Evolutionary conservation across 2,329 filamentous ascomycete species (phyloP), one percentile per base, ranked within the genome.

Genomic region (Colletotrichum melonis): DNA sequence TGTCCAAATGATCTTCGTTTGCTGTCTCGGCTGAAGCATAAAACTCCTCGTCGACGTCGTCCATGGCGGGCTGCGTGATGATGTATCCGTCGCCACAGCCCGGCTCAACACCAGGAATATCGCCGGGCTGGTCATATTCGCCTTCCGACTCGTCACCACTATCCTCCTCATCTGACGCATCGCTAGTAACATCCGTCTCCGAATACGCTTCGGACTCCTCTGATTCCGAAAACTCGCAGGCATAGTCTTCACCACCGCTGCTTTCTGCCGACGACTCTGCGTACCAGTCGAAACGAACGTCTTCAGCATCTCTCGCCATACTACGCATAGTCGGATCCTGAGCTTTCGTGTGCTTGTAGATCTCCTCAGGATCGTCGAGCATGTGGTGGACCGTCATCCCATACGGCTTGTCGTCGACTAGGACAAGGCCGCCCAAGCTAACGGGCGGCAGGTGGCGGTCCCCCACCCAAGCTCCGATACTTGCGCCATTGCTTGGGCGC

Each of bases 361-460:
- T 77, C 78, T 26, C 82, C 4, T 89, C 89, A 1, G 89, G 90
- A 70, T 92, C 89, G 85, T 98, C 96, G 2, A 98, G 90, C 91
- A 98, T 96, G 81, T 98, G 96, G 79, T 98, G 96, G 0, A 98
- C 96, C 26, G 95, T 98, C 94, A 98, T 97, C 14, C 96, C 96
- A 78, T 95, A 97, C 0, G 94, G 91, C 80, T 93, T 92, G 68
- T 93, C 91, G 79, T 98, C 95, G 1, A 98, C 91, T 38, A 97
- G 85, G 54, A 98, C 91, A 4, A 98, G 88, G 9, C 96, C 96
- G 14, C 96, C 96, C 76, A 97, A 95, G 38, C 95, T 97, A 3
- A 97, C 96, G 2, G 96, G 95, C 6, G 95, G 95, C 3, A 98
- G 86, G 79, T 98, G 96, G 57, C 94, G 92, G 76, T 95, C 91